Evolutionary conservation across 2,329 filamentous ascomycete genomes (phyloP), one percentile per base, ranked within the genome.

Genomic region (Scedosporium boydii): DNA sequence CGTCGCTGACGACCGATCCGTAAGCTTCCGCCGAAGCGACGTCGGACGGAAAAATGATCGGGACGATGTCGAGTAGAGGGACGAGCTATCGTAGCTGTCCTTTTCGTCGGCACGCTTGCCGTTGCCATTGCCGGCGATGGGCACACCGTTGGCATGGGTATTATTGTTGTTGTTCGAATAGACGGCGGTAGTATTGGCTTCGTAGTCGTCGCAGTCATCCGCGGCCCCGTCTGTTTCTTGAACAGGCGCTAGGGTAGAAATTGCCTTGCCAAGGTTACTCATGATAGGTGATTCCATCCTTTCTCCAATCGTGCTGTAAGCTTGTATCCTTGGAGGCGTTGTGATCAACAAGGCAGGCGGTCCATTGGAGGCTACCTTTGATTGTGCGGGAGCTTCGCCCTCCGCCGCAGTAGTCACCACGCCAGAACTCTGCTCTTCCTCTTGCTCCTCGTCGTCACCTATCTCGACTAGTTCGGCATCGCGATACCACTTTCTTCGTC

Each of bases 391-490:
- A 27, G 61, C 63, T 14, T 63, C 66, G 23, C 51, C 4, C 9
- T 27, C 21, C 12, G 70, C 64, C 9, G 67, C 61, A 29, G 65
- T 65, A 16, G 70, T 69, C 21, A 66, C 57, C 29, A 34, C 29
- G 7, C 29, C 29, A 34, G 29, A 34, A 9, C 65, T 46, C 6
- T 63, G 65, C n/a, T 71, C 73, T 7, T 67, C 61, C 23, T 63
- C 77, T 69, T 14, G 77, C 58, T 78, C 75, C 34, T 77, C 71
- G 64, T 80, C 78, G 59, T 77, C 69, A 71, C 71, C 21, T 78
- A 88, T 77, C 71, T 99, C 95, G 41, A 97, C 91, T 3, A 99
- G 83, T 76, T 99, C 95, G 9, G 95, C 95, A 71, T 98, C 95
- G 46, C 95, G 89, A 71, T 91, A 95, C 95, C 95, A 99, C 76